Evolutionary conservation across 2,329 filamentous ascomycete genomes (phyloP), one percentile per base, ranked within the genome.

Genomic region (Orbilia blumenaviensis): DNA sequence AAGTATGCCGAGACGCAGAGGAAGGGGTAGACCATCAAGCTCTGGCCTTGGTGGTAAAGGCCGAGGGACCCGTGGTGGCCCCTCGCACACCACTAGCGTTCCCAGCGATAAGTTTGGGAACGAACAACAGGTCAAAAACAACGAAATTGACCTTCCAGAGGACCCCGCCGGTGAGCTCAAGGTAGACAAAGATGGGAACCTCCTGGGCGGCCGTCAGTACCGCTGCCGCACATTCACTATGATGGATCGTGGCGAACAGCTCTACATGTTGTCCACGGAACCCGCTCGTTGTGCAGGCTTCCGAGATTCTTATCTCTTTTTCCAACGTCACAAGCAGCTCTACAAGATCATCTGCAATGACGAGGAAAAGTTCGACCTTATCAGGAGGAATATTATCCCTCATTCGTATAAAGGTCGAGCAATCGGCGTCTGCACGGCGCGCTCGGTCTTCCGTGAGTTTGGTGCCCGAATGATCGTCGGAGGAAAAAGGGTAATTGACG

Each of bases 261-360:
- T 98, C 4, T 99, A 98, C 84, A 99, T 99, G 95, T 88, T 99
- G 62, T 95, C 95, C 36, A 99, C 95, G 14, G 95, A 99, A 84
- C 98, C 95, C 82, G 95, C 95, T 23, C 89, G 95, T 79, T 93
- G 97, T 2, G 86, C 98, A 21, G 92, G 93, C 52, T 99, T 99
- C 82, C 89, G 95, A 77, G 95, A 99, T 83, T 97, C 94, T n/a
- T 99, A 99, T 82, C 86, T 99, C 36, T 86, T 99, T 14, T 99
- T 99, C 86, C 98, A 98, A 87, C 97, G 98, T 85, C 98, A 99
- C 83, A 88, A 94, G 79, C 98, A 95, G 1, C 86, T 99, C 7
- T 96, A 89, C 86, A 99, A 99, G 84, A 99, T 99, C 81, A 99
- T 99, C 80, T 94, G 94, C 69, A 96, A 91, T 77, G 94, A 98